Evolutionary conservation across 2,329 filamentous ascomycete genomes (phyloP), one percentile per base, ranked within the genome.

Genomic region (Trichothecium roseum): DNA sequence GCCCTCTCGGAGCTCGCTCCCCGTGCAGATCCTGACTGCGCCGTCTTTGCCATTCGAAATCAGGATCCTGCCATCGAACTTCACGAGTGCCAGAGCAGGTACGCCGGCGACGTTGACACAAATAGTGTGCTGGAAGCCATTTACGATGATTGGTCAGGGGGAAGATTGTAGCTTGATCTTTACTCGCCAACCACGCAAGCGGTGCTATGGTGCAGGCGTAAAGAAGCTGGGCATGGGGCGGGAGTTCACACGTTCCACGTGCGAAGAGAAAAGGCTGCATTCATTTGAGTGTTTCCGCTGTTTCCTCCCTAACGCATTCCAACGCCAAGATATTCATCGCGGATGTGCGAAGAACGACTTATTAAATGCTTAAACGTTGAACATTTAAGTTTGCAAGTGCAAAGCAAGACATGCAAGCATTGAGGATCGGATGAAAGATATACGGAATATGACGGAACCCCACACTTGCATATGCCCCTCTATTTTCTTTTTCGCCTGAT

Each of bases 31-130:
- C 45, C 79, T 83, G 50, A 95, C 76, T 1, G 82, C 83, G 8
- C 83, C 84, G 52, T 94, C 86, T 4, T 84, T 81, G 20, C 88
- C 87, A 4, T 85, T 89, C 1, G 88, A 94, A 2, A 94, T 59
- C 42, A 95, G 69, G 45, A 84, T 82, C 47, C 54, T 52, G 3
- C 84, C 85, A 42, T 91, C 84, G 50, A 91, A 86, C 34, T 78
- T 75, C 50, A 95, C 88, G 28, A 94, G 70, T 0, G 82, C 78
- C 28, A 95, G 63, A 28, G 81, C 76, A 50, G 81, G 91, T 27
- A 88, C 83, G 12, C 87, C 87, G 4, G 84, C 74, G 36, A 74
- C 71, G 56, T 94, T 87, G 2, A 86, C 84, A 66, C 69, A 70
- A 40, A 68, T 52, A 14, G 59, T 52, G 29, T 55, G 54, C 13